Evolutionary conservation across 495 filamentous ascomycete species (phyloP).

Genomic region (Penicillium flavigenum): DNA sequence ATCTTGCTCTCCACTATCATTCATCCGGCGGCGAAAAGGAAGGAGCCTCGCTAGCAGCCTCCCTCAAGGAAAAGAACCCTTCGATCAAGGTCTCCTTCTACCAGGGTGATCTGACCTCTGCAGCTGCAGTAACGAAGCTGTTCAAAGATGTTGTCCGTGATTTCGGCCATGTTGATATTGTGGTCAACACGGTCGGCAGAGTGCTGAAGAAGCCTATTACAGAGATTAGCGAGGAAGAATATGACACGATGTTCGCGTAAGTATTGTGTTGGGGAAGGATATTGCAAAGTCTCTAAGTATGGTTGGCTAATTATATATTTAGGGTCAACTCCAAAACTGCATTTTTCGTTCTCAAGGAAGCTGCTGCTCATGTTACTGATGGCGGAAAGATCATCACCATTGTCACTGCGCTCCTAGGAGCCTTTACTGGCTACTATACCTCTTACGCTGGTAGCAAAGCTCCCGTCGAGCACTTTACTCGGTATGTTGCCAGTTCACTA

Average conservation of each 20-base stretch:
- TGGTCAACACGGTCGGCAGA: slow-evolving; percentile 54
- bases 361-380: slow-evolving; percentile 32
- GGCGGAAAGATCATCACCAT: slow-evolving; percentile 39
- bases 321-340: slow-evolving; percentile 36
- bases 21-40: slow-evolving; percentile 29
- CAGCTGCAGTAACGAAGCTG: slow-evolving; percentile 30
- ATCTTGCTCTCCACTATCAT: slow-evolving; percentile 38
- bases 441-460: slow-evolving; percentile 41
- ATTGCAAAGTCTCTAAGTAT: too few species aligned
- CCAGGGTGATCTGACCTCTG: slow-evolving; percentile 34
- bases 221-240: slow-evolving; percentile 48
- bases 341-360: slow-evolving; percentile 38
- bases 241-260: slow-evolving; percentile 47
- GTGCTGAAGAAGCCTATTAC: slow-evolving; percentile 49
- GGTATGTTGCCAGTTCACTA: slow-evolving; percentile 15
- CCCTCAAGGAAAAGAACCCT: slow-evolving; percentile 32
- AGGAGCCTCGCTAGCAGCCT: slow-evolving; percentile 24
- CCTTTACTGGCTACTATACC: slow-evolving; percentile 40
- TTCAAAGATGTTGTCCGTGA: slow-evolving; percentile 30
- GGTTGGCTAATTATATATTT: too few species aligned
- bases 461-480: slow-evolving; percentile 40
- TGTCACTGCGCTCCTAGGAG: slow-evolving; percentile 36
- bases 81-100: slow-evolving; percentile 31
- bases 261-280: slow-evolving; percentile 14
- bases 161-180: slow-evolving; percentile 50